Base-by-base conservation (phyloP, 2,329 filamentous ascomycete species). In the Ceratocystis destructans region DNA sequence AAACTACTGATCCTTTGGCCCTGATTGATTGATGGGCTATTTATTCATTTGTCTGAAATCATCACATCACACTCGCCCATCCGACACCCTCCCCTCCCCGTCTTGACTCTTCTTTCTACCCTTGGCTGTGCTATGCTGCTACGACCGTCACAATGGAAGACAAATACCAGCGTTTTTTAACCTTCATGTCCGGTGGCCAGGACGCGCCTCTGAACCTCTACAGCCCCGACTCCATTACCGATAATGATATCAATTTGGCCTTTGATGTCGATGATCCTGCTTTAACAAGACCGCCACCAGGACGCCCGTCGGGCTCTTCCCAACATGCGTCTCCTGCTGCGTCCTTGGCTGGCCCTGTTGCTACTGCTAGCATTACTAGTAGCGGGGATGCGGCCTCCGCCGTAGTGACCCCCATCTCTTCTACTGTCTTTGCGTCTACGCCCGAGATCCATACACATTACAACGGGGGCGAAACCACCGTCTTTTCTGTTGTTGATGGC, bases 161-260 rank as follows among this genome's bases (percentile, higher is more conserved):
- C 69, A 82, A 81, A 71, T 83, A 84, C 70, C 79, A 80, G 63
- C 78, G 80, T 69, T 83, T 83, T 70, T 75, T 83, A 66, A 77
- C 80, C 70, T 80, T 80, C 44, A 79, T 81, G 77, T 76, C 78
- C 67, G 80, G 70, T 55, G 73, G 75, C 59, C 76, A 76, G 68
- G 53, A 17, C 8, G 53, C n/a, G 53, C 22, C 53, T 31, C 25
- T 57, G 53, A 28, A 31, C 25, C 31, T 57, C 53, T 57, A 57
- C 53, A 57, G 53, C 22, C 28, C 25, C 28, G 28, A 33, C 53
- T 57, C 53, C 25, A 57, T 33, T n/a, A 28, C 53, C 8, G 28
- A 57, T 31, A 8, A 7, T 17, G 53, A 57, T 6, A 31, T 20
- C 28, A 33, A 15, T 57, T 33, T 57, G 2, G n/a, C 17, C 25